phyloP scores from a whole-genome alignment of 306 rosid species.

The Erythrophleum fordii region DNA sequence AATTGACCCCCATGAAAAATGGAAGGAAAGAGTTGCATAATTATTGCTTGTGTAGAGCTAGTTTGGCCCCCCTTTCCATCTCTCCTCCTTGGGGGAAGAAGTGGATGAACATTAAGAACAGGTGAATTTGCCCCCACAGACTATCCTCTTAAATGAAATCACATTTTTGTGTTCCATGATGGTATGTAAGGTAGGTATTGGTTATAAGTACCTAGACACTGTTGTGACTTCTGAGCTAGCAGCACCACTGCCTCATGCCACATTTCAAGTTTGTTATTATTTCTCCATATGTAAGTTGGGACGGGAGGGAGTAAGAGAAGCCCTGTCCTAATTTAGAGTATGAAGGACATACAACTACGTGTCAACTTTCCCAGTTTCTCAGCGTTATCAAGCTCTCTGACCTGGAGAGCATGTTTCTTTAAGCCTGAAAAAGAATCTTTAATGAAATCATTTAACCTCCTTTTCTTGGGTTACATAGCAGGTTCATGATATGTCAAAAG shows the following conservation, averaged over 20 bases:
- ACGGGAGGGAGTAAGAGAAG: neutral
- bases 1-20: slow-evolving; percentile 69
- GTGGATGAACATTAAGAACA: slow-evolving; percentile 64
- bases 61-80: slow-evolving; percentile 45
- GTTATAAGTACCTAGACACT: slow-evolving; percentile 60
- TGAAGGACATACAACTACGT: slow-evolving; percentile 27
- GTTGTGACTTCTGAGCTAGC: slow-evolving; percentile 38
- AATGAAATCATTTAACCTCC: neutral
- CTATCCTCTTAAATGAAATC: slow-evolving; percentile 44
- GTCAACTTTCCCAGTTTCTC: slow-evolving; percentile 14
- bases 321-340: slow-evolving; percentile 10
- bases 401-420: slow-evolving; percentile 26
- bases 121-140: slow-evolving; percentile 61
- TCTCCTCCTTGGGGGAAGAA: slow-evolving; percentile 43
- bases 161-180: slow-evolving; percentile 38
- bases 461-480: no score
- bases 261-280: slow-evolving; percentile 22
- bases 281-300: neutral
- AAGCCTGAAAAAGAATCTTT: neutral
- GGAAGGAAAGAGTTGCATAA: slow-evolving; percentile 62
- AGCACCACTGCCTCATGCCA: slow-evolving; percentile 46
- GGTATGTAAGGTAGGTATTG: slow-evolving; percentile 37
- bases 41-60: slow-evolving; percentile 57
- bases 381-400: neutral
- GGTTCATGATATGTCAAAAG: neutral